Conservation (phyloP, 169 alveolate species). For the Cyclospora cayetanensis region DNA sequence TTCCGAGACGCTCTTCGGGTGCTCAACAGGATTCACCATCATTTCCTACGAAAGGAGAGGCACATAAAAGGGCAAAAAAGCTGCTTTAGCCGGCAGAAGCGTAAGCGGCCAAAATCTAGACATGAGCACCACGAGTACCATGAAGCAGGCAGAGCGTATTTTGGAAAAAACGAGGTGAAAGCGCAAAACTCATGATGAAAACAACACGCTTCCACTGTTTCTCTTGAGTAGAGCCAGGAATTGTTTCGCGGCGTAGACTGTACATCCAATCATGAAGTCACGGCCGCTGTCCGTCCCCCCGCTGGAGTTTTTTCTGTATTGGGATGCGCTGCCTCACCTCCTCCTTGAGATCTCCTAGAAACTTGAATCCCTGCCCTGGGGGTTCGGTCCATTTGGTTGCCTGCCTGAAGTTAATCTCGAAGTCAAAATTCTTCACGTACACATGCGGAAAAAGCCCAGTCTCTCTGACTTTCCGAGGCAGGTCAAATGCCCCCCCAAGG, state of each 20-base stretch:
- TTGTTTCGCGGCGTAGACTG: not conserved
- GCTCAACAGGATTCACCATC: slow-evolving; percentile 58
- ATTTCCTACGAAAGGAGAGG: slow-evolving; percentile 17
- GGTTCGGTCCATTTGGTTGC: slow-evolving; percentile 9
- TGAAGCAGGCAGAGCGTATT: too few relatives aligned
- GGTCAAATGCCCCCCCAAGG: slow-evolving; percentile 54
- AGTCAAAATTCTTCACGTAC: slow-evolving; percentile 36
- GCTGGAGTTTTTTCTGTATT: not conserved
- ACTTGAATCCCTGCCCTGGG: slow-evolving; percentile 8
- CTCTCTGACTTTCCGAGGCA: slow-evolving; percentile 49
- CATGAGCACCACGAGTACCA: not conserved
- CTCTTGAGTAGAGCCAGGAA: not conserved
- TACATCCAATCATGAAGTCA: not conserved
- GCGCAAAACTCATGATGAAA: not conserved
- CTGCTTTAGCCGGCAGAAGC: not conserved
- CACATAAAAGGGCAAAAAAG: not conserved
- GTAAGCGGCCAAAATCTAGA: not conserved
- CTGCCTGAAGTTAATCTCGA: slow-evolving; percentile 11
- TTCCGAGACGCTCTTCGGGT: slow-evolving; percentile 41
- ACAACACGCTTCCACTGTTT: not conserved
- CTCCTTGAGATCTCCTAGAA: slow-evolving; percentile 31
- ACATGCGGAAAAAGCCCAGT: slow-evolving; percentile 62
- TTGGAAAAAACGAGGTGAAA: not conserved
- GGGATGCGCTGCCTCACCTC: not conserved
- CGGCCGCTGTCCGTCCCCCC: not conserved